A percentile compares a stretch with the other conserved stretches of the same genome.
Evolutionary conservation across 2,329 filamentous ascomycete species (phyloP).

Genomic region (Calonectria leucothoes): DNA sequence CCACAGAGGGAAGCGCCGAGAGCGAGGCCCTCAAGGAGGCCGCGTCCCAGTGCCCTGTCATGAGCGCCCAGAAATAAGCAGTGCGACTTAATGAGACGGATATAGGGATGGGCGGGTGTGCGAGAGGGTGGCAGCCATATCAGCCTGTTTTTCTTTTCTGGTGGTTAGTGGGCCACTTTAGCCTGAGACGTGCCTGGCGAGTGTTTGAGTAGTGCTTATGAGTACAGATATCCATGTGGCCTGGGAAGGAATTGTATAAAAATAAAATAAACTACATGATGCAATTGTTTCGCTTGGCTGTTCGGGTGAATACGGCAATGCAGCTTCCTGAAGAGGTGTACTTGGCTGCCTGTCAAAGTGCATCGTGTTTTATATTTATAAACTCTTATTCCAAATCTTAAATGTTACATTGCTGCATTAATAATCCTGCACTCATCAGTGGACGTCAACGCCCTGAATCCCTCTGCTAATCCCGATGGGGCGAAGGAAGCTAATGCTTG

Average conservation of each 20-base stretch:
- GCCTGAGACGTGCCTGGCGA: neutral
- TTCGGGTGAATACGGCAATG: neutral
- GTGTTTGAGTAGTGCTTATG: neutral
- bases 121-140: neutral
- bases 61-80: neutral
- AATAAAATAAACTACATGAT: neutral
- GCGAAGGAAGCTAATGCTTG: neutral
- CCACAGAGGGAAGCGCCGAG: neutral
- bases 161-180: neutral
- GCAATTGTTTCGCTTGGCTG: neutral
- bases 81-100: neutral
- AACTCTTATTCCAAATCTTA: neutral
- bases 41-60: neutral
- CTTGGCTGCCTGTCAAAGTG: neutral
- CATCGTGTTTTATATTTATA: neutral
- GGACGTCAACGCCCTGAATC: neutral
- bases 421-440: neutral
- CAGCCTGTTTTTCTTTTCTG: neutral
- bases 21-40: neutral
- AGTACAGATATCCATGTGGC: neutral
- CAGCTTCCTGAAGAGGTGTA: neutral
- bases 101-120: neutral
- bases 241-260: neutral
- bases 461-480: neutral
- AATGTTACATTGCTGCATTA: neutral